Percentiles rank a stretch among this genome's conserved stretches.
These are phyloP conservation scores for Lizonia empirigonia DNA, from an alignment of 2,329 filamentous ascomycete genomes.

Conservation along the genomic window DNA sequence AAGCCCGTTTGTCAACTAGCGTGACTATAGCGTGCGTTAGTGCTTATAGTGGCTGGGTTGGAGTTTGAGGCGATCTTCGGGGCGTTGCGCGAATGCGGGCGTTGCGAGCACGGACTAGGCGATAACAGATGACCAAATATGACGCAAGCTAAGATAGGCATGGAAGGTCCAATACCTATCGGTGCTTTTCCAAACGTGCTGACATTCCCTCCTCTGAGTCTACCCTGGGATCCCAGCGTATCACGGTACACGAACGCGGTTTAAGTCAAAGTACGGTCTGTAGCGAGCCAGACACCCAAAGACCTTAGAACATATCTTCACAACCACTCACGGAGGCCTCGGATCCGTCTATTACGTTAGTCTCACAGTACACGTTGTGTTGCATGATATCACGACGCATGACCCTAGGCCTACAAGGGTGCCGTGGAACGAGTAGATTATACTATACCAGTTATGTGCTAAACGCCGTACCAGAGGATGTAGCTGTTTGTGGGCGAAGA, in stretches of 20 bases:
- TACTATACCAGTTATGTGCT: neutral
- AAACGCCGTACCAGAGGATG: neutral
- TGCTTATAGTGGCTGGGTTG: neutral
- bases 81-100: neutral
- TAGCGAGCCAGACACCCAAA: neutral
- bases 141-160: neutral
- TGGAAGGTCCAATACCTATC: too few relatives aligned
- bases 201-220: neutral
- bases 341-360: neutral
- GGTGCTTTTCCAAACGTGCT: too few relatives aligned
- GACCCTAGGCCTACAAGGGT: neutral
- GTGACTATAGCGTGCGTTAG: neutral
- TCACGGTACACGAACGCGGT: neutral
- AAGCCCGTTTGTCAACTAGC: neutral
- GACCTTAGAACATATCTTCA: neutral
- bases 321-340: neutral
- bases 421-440: neutral
- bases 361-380: neutral
- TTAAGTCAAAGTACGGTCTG: neutral
- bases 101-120: neutral
- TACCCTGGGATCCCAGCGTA: too few relatives aligned
- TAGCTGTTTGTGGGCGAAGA: conserved; percentile 1
- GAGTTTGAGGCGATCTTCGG: conserved; percentile 5
- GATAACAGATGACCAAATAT: neutral
- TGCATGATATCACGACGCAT: neutral